Percentiles rank a stretch among this genome's conserved stretches.
Evolutionary conservation across 129 eudicot species (phyloP).

Genomic region (Logfia minima): DNA sequence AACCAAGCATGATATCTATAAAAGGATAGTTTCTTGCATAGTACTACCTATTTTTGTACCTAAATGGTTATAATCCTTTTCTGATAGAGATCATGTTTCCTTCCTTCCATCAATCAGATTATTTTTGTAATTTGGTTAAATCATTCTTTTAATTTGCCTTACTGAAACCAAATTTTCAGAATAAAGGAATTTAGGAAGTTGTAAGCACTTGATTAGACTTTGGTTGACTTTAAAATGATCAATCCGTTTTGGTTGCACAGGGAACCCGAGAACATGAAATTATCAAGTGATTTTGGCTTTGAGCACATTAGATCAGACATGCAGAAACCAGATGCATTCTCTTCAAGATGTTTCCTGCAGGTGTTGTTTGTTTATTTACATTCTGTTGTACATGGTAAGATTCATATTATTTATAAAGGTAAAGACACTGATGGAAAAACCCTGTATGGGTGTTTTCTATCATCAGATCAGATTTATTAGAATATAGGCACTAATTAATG

Average conservation of each 20-base stretch:
- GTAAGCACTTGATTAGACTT: neutral
- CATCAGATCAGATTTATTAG: neutral
- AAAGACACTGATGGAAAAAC: neutral
- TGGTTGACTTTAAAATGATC: no score
- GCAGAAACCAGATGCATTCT: neutral
- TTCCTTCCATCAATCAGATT: no score
- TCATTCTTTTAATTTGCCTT: no score
- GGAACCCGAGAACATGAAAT: neutral
- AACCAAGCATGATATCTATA: no score
- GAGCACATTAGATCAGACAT: neutral
- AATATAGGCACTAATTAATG: neutral
- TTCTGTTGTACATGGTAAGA: constrained; percentile 21
- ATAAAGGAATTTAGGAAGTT: neutral
- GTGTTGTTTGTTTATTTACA: constrained; percentile 6
- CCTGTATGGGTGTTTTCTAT: neutral
- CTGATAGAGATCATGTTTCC: no score
- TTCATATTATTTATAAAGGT: neutral
- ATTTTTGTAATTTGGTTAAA: no score
- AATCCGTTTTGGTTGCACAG: neutral
- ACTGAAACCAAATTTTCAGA: neutral
- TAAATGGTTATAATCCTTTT: no score
- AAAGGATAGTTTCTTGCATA: no score
- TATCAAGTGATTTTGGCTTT: neutral
- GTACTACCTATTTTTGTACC: no score
- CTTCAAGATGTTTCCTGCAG: neutral